Conservation (phyloP, 352 stramenopile species). For the Phytopythium sindhum region DNA sequence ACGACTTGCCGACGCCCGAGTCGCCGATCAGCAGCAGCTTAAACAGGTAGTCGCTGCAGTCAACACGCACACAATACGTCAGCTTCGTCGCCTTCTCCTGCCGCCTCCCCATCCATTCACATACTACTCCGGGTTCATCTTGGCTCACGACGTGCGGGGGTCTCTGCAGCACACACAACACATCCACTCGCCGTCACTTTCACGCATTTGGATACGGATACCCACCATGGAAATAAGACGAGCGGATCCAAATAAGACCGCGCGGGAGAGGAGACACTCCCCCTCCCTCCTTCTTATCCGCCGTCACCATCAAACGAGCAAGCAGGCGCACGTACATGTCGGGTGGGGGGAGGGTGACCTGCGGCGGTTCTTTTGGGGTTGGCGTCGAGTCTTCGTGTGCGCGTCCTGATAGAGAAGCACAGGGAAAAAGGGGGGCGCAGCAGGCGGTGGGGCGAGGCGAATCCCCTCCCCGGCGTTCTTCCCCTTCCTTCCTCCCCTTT, state of each 20-base stretch:
- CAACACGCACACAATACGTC: slow-evolving; percentile 7
- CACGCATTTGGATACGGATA: background rate
- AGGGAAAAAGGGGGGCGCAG: slow-evolving; percentile 2
- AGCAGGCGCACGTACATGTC: background rate
- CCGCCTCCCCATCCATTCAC: slow-evolving; percentile 21
- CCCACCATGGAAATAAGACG: background rate
- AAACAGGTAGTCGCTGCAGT: slow-evolving; percentile 96
- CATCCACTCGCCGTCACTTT: background rate
- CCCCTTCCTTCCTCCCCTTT: background rate
- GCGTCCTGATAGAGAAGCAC: background rate
- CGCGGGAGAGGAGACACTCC: background rate
- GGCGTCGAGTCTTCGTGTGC: slow-evolving; percentile 5
- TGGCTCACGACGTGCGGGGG: slow-evolving; percentile 11
- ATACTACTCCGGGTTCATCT: slow-evolving; percentile 94
- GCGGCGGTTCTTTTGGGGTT: background rate
- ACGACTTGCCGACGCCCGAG: slow-evolving; percentile 98
- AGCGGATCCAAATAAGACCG: background rate
- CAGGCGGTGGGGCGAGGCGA: background rate
- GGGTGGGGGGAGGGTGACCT: background rate
- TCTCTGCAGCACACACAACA: slow-evolving; percentile 1
- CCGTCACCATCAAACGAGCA: background rate
- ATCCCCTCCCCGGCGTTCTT: background rate
- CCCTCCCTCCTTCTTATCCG: background rate
- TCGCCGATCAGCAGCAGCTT: slow-evolving; percentile 98
- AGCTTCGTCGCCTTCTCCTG: background rate